phyloP scores from a whole-genome alignment of 164 flowering plant genomes.

The Vitis riparia region DNA sequence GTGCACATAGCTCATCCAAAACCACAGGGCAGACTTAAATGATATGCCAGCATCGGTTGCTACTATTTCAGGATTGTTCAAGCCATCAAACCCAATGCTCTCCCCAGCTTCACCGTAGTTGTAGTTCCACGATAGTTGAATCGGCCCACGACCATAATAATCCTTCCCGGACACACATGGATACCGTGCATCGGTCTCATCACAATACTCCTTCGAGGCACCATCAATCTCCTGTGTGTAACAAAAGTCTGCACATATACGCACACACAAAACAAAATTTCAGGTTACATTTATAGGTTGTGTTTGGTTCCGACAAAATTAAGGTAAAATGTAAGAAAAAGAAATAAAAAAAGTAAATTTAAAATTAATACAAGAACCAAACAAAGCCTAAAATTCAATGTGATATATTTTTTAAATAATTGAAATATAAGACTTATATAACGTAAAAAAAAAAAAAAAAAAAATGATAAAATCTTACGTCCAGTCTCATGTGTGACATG shows the following conservation, averaged over 20 bases:
- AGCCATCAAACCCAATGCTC: conserved; percentile 1
- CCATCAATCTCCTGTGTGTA: conserved; percentile 10
- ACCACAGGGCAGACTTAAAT: background rate
- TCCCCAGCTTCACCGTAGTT: conserved; percentile 1
- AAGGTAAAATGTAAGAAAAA: too few relatives aligned
- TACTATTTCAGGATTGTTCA: background rate
- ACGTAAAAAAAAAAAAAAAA: too few relatives aligned
- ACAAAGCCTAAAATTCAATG: too few relatives aligned
- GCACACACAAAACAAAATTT: too few relatives aligned
- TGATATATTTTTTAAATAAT: too few relatives aligned
- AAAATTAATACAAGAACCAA: too few relatives aligned
- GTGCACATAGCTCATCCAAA: background rate
- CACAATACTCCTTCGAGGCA: conserved; percentile 5
- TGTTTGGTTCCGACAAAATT: too few relatives aligned
- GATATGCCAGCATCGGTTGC: background rate
- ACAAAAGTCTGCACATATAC: conserved; percentile 13
- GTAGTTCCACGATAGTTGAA: background rate
- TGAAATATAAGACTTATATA: too few relatives aligned
- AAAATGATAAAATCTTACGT: too few relatives aligned
- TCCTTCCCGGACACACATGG: conserved; percentile 4
- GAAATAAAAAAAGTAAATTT: too few relatives aligned
- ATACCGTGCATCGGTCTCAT: background rate
- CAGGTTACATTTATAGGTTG: too few relatives aligned
- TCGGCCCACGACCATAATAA: background rate
- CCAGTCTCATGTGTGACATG: too few relatives aligned